Conservation (phyloP, 139 green algal species). For the Chlamydomonas urium region DNA sequence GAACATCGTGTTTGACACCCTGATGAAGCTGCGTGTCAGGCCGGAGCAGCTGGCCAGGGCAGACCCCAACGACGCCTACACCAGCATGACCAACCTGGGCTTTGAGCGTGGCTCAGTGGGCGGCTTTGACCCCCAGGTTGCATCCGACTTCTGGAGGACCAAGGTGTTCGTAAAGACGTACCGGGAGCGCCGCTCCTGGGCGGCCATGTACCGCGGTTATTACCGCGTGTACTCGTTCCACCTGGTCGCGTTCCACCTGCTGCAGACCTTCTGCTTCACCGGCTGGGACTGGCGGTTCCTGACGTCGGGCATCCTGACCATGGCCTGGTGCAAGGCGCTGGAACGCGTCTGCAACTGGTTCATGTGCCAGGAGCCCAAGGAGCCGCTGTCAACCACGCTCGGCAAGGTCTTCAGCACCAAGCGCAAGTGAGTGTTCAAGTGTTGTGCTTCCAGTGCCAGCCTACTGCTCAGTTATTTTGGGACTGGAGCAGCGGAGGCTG, state of each 20-base stretch:
- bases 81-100: constrained; percentile 36
- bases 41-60: neutral
- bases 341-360: constrained; percentile 42
- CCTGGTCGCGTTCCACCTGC: constrained; percentile 37
- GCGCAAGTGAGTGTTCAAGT: too few relatives aligned
- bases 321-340: constrained; percentile 26
- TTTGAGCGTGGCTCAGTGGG: constrained; percentile 20
- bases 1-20: constrained; percentile 28
- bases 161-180: constrained; percentile 55
- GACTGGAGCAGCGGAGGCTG: too few relatives aligned
- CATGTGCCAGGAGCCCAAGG: constrained; percentile 5
- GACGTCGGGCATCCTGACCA: constrained; percentile 23
- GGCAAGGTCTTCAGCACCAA: constrained; percentile 27
- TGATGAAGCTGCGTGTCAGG: constrained; percentile 12
- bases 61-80: constrained; percentile 31
- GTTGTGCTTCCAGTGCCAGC: too few relatives aligned
- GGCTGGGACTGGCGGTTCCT: constrained; percentile 35
- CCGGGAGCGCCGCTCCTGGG: constrained; percentile 41
- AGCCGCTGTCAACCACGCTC: constrained; percentile 34
- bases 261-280: constrained; percentile 26
- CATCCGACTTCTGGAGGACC: constrained; percentile 41
- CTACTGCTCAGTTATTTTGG: too few relatives aligned
- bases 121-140: constrained; percentile 33
- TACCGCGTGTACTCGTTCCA: constrained; percentile 43
- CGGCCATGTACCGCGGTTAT: constrained; percentile 46